Percentiles rank a stretch among this genome's conserved stretches.
Evolutionary conservation across 1,139 yeast species (phyloP).

Genomic region (Lodderomyces theae): DNA sequence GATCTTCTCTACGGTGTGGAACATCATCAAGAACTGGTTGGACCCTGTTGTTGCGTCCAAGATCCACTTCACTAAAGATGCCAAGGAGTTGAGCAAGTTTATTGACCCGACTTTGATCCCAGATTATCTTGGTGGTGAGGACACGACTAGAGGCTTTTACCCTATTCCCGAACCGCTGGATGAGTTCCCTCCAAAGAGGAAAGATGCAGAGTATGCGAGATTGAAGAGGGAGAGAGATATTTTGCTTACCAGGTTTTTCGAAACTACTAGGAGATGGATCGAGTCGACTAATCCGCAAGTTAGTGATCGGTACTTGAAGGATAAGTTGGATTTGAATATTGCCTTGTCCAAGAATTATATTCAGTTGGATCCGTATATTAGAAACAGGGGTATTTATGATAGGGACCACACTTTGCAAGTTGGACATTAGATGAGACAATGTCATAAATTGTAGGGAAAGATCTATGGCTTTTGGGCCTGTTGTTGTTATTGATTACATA

Average conservation of each 20-base stretch:
- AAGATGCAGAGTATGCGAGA: constrained; percentile 27
- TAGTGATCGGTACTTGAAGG: constrained; percentile 39
- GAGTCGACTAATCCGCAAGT: constrained; percentile 41
- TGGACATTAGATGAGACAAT: constrained; percentile 11
- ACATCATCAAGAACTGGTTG: constrained; percentile 43
- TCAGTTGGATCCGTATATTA: constrained; percentile 39
- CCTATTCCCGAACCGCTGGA: constrained; percentile 30
- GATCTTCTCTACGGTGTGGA: constrained; percentile 49
- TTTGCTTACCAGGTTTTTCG: constrained; percentile 28
- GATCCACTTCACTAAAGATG: constrained; percentile 42
- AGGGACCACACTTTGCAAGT: constrained; percentile 27
- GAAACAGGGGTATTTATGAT: constrained; percentile 40
- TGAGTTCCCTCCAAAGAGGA: constrained; percentile 30
- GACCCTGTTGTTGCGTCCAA: constrained; percentile 48
- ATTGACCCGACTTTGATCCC: constrained; percentile 38
- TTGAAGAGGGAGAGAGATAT: constrained; percentile 35
- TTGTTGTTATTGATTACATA: background rate
- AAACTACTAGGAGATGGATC: constrained; percentile 40
- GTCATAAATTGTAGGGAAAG: background rate
- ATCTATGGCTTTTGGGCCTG: background rate
- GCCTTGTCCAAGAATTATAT: constrained; percentile 34
- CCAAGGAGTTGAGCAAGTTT: constrained; percentile 31
- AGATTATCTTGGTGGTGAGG: constrained; percentile 40
- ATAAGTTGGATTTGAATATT: constrained; percentile 31
- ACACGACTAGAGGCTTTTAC: constrained; percentile 26